These are phyloP conservation scores for Phoma sp. DNA, from an alignment of 2,329 filamentous ascomycete genomes.

Conservation along the genomic window DNA sequence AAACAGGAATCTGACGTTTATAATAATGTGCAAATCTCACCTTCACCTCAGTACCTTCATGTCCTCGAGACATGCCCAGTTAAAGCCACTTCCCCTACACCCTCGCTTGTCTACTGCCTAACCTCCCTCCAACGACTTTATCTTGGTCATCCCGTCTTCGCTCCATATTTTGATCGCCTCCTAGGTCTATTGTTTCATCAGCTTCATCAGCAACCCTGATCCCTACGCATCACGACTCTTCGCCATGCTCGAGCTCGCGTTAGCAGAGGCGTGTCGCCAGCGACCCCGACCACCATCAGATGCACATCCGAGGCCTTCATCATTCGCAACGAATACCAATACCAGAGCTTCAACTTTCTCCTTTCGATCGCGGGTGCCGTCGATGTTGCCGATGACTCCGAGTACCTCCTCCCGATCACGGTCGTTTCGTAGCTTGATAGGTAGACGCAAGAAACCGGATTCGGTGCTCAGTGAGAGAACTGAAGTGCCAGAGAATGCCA, in stretches of 20 bases:
- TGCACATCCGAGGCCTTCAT: not conserved
- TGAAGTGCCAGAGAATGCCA: not conserved
- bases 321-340: constrained; percentile 1
- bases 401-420: not conserved
- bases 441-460: not conserved
- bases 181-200: no score
- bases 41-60: not conserved
- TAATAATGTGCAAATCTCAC: not conserved
- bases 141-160: no score
- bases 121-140: not conserved
- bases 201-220: not conserved
- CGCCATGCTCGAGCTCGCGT: constrained; percentile 11
- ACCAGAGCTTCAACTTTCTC: not conserved
- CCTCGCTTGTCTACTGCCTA: not conserved
- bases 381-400: not conserved
- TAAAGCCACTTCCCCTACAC: not conserved
- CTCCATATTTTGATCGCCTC: not conserved
- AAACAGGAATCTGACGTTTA: no score
- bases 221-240: no score
- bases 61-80: not conserved
- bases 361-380: not conserved
- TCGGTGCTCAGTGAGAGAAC: not conserved
- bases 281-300: not conserved
- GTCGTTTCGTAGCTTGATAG: not conserved
- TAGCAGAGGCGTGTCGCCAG: constrained; percentile 15